A percentile compares a stretch with the other conserved stretches of the same genome.
These are phyloP conservation scores for Cladosporium sp. DNA, from an alignment of 2,329 filamentous ascomycete genomes.

Conservation along the genomic window DNA sequence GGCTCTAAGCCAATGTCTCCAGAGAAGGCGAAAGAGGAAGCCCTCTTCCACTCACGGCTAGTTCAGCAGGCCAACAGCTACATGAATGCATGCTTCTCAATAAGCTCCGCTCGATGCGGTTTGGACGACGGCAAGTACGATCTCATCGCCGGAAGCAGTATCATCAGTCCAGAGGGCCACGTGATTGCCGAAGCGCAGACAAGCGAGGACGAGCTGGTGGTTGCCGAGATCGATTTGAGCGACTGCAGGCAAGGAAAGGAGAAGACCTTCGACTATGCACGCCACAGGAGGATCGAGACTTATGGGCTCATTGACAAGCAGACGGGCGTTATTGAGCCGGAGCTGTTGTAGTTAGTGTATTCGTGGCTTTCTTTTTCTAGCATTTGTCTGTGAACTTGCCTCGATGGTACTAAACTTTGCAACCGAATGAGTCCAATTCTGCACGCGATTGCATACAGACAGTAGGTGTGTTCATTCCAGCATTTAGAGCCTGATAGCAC, in stretches of 20 bases:
- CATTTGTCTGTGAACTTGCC: background rate
- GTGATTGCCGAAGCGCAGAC: slow-evolving; percentile 53
- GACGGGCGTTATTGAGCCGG: slow-evolving; percentile 43
- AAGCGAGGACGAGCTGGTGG: slow-evolving; percentile 52
- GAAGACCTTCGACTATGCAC: slow-evolving; percentile 48
- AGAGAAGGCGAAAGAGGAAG: slow-evolving; percentile 49
- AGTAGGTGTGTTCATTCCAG: no score
- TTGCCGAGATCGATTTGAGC: slow-evolving; percentile 53
- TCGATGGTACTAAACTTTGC: no score
- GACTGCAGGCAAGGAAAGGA: slow-evolving; percentile 51
- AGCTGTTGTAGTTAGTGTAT: slow-evolving; percentile 30
- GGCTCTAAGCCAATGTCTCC: slow-evolving; percentile 44
- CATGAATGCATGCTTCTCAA: slow-evolving; percentile 54
- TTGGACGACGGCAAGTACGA: slow-evolving; percentile 53
- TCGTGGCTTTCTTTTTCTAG: no score
- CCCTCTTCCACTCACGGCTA: slow-evolving; percentile 54
- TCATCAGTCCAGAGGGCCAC: slow-evolving; percentile 51
- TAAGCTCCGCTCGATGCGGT: slow-evolving; percentile 53
- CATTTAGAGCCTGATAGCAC: no score
- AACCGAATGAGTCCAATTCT: no score
- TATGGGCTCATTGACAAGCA: slow-evolving; percentile 45
- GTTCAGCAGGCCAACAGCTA: slow-evolving; percentile 56
- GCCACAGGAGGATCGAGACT: slow-evolving; percentile 47
- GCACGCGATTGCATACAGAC: no score
- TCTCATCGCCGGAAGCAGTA: slow-evolving; percentile 52